Evolutionary conservation across 257 asterid species (phyloP), one percentile per base, ranked within the genome.

Genomic region (Schizonepeta tenuifolia): DNA sequence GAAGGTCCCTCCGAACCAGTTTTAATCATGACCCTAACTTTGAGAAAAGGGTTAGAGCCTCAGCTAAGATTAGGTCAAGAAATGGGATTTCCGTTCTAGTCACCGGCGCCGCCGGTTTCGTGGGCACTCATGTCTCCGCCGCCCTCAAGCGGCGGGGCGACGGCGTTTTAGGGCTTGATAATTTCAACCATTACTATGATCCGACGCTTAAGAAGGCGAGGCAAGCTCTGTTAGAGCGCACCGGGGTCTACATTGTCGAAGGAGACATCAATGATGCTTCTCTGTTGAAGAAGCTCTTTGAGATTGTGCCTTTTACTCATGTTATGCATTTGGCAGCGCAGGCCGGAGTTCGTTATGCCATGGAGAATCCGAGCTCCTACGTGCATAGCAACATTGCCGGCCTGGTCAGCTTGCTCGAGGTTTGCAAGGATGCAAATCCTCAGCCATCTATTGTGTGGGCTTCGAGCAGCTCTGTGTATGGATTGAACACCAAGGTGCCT

Each of bases 361-460:
- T 94, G 98, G 93, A 91, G 78, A 94, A 94, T 82, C 98, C 98
- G n/a, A 79, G 96, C 74, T 94, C 98, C 3, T 94, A 94, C 73
- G 96, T 91, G 20, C 98, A 91, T 71, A 91, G 97, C 75, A 94
- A 94, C 73, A 94, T 94, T n/a, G 98, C 98, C 1, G 98, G 98
- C 36, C 77, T 94, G 1, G 98, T 94, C 58, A 89, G 70, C 74
- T 24, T 94, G 72, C 93, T 94, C 49, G 98, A 94, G 77, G 94
- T 89, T 75, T 94, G 98, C 69, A 94, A 94, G 80, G 72, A 51
- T 46, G 97, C 77, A 3, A 91, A 85, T 71, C 98, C 98, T 68
- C 98, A 94, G 81, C 98, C 98, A 4, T 85, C 98, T 0, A 89
- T 94, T 35, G 98, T 91, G 33, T 94, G 98, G 98, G 98, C 98